A percentile compares a stretch with the other conserved stretches of the same genome.
phyloP scores from a whole-genome alignment of 1,284 basidiomycete genomes.

The Dichomitus squalens region DNA sequence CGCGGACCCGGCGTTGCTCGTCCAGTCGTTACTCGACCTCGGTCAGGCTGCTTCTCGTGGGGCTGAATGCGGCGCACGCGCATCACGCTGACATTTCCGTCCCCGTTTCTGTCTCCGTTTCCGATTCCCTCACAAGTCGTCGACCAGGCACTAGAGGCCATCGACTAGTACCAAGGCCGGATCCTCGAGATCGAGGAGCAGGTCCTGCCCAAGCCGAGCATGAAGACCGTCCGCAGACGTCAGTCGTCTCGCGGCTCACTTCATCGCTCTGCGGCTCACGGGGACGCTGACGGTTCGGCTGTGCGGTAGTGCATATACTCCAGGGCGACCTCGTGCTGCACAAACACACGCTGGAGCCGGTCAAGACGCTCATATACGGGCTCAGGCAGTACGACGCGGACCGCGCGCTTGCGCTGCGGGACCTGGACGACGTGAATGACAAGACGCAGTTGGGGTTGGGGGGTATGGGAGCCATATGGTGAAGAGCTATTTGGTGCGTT shows the following conservation, averaged over 20 bases:
- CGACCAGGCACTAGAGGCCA: conserved; percentile 63
- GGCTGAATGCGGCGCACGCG: no score
- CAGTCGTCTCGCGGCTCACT: no score
- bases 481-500: conserved; percentile 64
- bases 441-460: no score
- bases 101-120: no score
- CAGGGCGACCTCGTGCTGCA: conserved; percentile 72
- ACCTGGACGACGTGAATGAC: conserved; percentile 38
- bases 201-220: conserved; percentile 59
- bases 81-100: not conserved
- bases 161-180: conserved; percentile 64
- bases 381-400: conserved; percentile 67
- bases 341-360: conserved; percentile 68
- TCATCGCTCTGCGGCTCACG: no score
- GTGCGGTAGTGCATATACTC: conserved; percentile 66
- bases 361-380: conserved; percentile 68
- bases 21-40: conserved; percentile 65
- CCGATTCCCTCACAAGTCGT: conserved; percentile 57
- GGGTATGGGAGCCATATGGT: conserved; percentile 71
- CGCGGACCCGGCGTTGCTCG: conserved; percentile 61
- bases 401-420: conserved; percentile 53
- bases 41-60: conserved; percentile 45
- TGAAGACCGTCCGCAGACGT: conserved; percentile 61
- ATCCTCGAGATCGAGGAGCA: conserved; percentile 62
- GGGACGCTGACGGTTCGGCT: no score